Evolutionary conservation across 2,329 filamentous ascomycete genomes (phyloP).

Genomic region (Stachybotrys chlorohalonatus): DNA sequence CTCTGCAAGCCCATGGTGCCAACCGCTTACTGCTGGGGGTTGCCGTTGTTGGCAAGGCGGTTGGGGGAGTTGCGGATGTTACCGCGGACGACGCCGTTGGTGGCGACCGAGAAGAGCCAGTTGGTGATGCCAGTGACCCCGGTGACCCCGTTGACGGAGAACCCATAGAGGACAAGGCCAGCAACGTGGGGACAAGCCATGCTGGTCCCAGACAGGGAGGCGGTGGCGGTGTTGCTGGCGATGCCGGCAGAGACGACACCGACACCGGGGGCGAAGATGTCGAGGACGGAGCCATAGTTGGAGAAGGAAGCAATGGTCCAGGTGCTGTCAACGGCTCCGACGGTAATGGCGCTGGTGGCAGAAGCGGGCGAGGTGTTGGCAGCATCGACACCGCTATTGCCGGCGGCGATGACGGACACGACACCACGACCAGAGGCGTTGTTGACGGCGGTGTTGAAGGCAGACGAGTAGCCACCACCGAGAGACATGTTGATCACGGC

Average conservation of each 20-base stretch:
- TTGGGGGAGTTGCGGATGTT: conserved; percentile 32
- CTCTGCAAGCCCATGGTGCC: background rate
- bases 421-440: conserved; percentile 35
- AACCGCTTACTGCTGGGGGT: conserved; percentile 13
- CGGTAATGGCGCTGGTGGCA: conserved; percentile 20
- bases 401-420: conserved; percentile 44
- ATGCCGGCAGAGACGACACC: conserved; percentile 39
- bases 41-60: conserved; percentile 40
- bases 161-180: conserved; percentile 40
- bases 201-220: conserved; percentile 49
- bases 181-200: conserved; percentile 56
- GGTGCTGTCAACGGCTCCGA: conserved; percentile 24
- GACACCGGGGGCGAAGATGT: conserved; percentile 43
- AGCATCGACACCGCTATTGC: conserved; percentile 32
- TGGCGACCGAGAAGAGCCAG: conserved; percentile 31
- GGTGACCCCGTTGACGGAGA: conserved; percentile 32
- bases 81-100: conserved; percentile 30
- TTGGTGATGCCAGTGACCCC: conserved; percentile 26
- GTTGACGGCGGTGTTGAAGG: conserved; percentile 41
- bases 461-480: conserved; percentile 32
- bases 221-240: conserved; percentile 30
- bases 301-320: conserved; percentile 36
- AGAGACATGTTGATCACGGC: conserved; percentile 49
- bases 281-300: conserved; percentile 39
- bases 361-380: conserved; percentile 20